A percentile compares a stretch with the other conserved stretches of the same genome.
These are phyloP conservation scores for Galium porrigens DNA, from an alignment of 305 asterid species.

Conservation along the genomic window DNA sequence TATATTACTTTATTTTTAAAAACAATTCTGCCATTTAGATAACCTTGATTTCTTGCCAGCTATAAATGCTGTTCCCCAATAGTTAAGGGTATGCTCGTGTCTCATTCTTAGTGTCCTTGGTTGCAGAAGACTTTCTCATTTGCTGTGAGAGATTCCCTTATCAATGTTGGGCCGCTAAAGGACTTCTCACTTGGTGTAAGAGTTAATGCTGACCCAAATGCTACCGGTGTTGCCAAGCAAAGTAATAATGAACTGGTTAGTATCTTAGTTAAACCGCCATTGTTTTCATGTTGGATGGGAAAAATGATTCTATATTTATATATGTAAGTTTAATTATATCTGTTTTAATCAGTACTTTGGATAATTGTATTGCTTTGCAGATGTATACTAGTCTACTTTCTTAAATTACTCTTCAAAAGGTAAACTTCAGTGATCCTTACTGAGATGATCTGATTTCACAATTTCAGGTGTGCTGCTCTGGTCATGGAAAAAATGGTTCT, in stretches of 20 bases:
- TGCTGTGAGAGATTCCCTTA: slow-evolving; percentile 80
- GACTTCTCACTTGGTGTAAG: slow-evolving; percentile 88
- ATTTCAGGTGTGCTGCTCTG: slow-evolving; percentile 87
- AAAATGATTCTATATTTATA: background rate
- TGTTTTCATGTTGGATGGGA: background rate
- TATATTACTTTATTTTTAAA: background rate
- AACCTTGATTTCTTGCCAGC: background rate
- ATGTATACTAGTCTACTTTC: background rate
- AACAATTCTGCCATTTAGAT: background rate
- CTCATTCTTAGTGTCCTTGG: slow-evolving; percentile 17
- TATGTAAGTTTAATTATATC: background rate
- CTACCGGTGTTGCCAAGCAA: slow-evolving; percentile 71
- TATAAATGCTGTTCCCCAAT: background rate
- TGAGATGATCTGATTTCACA: background rate
- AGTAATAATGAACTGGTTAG: slow-evolving; percentile 91
- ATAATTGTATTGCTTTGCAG: background rate
- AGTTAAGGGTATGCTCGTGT: background rate
- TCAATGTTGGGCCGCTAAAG: slow-evolving; percentile 83
- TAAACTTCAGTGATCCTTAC: background rate
- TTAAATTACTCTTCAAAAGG: background rate
- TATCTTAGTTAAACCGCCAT: slow-evolving; percentile 7
- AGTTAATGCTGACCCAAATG: slow-evolving; percentile 70
- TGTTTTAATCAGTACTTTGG: background rate
- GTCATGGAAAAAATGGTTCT: slow-evolving; percentile 95
- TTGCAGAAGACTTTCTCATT: slow-evolving; percentile 77